Base-by-base conservation (phyloP, 2,329 filamentous ascomycete species). In the Monilinia polystroma region DNA sequence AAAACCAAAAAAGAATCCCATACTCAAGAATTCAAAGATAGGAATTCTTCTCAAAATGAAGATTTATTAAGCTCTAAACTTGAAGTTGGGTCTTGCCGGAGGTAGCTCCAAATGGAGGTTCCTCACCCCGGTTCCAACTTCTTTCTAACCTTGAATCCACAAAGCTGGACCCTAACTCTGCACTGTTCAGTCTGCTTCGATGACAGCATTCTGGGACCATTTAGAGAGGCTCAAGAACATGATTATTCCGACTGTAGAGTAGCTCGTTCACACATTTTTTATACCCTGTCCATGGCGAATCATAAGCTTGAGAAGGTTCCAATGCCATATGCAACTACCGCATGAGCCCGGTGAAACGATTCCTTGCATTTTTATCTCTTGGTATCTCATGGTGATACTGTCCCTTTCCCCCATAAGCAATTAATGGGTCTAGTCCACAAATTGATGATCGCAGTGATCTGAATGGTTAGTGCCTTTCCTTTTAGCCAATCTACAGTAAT, bases 161-260 rank as follows among this genome's bases (percentile, higher is more conserved):
- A 38, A 51, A 20, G 47, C 35, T 60, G 45, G 45, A 60, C 58
- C 45, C 58, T 59, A 43, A 49, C 57, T 60, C 20, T 49, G 58
- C 58, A n/a, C 45, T 60, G 29, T 59, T 23, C 43, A 60, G n/a
- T 12, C 23, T 49, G 57, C 57, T 49, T 59, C 29, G 16, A 59
- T 59, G 43, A 49, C 57, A 47, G 11, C 56, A 58, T 58, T 45
- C 14, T 32, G 41, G 41, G 5, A 59, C 29, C 26, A 49, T 59
- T 38, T 23, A 8, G n/a, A 51, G 45, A 38, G 58, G 29, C 58
- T 60, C 8, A 38, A 18, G 20, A 60, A 23, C 58, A 60, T 60
- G 58, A 45, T 51, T 60, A 26, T 38, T 18, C 58, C 58, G 4
- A 43, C 12, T 16, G 41, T 38, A 60, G 58, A 60, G 58, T 26